Base-by-base conservation (phyloP, 1,284 basidiomycete genomes). In the Ustilago trichophora region DNA sequence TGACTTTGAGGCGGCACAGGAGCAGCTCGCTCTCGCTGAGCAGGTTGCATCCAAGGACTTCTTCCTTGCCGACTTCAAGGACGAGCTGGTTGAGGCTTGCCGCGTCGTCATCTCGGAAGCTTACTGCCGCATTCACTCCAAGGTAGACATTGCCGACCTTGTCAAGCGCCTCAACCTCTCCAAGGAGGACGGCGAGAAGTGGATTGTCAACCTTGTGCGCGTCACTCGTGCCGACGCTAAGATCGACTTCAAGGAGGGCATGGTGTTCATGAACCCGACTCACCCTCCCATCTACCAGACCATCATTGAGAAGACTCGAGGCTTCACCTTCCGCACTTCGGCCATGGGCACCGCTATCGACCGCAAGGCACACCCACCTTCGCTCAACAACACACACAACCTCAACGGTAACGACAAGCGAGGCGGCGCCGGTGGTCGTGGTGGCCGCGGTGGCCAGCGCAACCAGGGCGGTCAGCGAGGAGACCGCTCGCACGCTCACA, bases 151-250 rank as follows among this genome's bases (percentile, higher is more conserved):
- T 71, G 88, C 87, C 91, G 93, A 97, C 80, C 87, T 98, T 26
- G 95, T 93, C 15, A 89, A 91, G 78, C 89, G 94, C 12, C 86
- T 98, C 31, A 97, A 97, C 83, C 87, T 98, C 51, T 90, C 90
- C 21, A 87, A 86, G 50, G 93, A 93, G 74, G 95, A 98, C 78
- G 96, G 95, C 54, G 95, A 98, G 82, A 96, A 96, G 82, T 98
- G 95, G 95, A 95, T 98, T 70, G 95, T 97, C 76, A 97, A 96
- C 85, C 89, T 98, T 57, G 95, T 98, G 76, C 88, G 93, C 44
- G 96, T 98, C 83, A 96, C 94, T 22, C 88, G 92, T 52, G 92
- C 96, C 87, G 93, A 98, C 77, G 93, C 93, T 53, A 97, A 96
- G 85, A 97, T 98, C 72, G 94, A 98, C 83, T 86, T 97, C 43